Evolutionary conservation across 371 early-diverging fungal genomes (phyloP), one percentile per base, ranked within the genome.

Genomic region (Encephalitozoon cuniculi): DNA sequence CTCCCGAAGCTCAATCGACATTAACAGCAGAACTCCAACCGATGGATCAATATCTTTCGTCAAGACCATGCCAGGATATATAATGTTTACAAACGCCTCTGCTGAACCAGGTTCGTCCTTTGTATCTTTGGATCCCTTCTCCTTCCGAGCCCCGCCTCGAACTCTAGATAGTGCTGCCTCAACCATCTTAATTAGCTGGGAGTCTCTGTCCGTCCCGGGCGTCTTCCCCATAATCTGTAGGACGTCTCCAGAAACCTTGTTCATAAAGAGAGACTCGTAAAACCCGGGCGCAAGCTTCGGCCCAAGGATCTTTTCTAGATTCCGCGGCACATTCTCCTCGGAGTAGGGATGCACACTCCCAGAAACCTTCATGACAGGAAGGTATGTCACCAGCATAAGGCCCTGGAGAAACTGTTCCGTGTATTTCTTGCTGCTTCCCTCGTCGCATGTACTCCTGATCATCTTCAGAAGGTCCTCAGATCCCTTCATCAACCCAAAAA

Each of bases 301-400:
- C 0, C 84, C 84, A 73, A 83, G 77, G 26, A 79, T 28, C 8
- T 43, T n/a, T 6, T 73, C 64, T n/a, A 81, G 32, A 66, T 78
- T 71, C 43, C 12, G 21, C 4, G 76, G 81, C 8, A 72, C 64
- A 55, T 53, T 39, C 2, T 43, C 46, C 3, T 70, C 67, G 18
- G 28, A 34, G 15, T 75, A 70, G 41, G 41, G 64, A 21, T 34
- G 72, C 2, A 83, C 65, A 15, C 23, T 39, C 6, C 81, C 80
- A 7, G 77, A 71, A 25, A 79, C 64, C 28, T 52, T 78, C 79
- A 83, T 70, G 12, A 83, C 74, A 21, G 84, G 84, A 69, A 79
- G 81, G 41, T 51, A 70, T 6, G 51, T 49, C 25, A 77, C 44
- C 59, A 39, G 25, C 18, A 44, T n/a, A 32, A 69, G 63, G 4